Percentiles rank a stretch among this genome's conserved stretches.
These are phyloP conservation scores for Malassezia obtusa DNA, from an alignment of 1,284 basidiomycete species.

Conservation along the genomic window DNA sequence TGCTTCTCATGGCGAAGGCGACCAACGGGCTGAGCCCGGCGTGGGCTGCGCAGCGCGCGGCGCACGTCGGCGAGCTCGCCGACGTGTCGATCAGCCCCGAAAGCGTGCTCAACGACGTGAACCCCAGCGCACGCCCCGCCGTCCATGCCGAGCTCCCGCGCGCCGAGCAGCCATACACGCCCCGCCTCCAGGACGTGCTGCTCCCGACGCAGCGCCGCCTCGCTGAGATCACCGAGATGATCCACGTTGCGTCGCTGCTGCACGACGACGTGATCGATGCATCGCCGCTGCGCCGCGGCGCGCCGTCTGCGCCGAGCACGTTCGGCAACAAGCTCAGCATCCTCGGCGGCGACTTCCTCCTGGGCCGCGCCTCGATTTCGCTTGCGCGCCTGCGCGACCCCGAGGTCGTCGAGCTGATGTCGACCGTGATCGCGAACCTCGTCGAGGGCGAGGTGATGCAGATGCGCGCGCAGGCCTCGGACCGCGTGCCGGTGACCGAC, in stretches of 20 bases:
- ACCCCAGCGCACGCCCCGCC: slow-evolving; percentile 53
- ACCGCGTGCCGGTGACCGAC: slow-evolving; percentile 14
- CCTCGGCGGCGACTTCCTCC: slow-evolving; percentile 86
- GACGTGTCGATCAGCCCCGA: slow-evolving; percentile 53
- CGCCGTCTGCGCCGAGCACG: slow-evolving; percentile 70
- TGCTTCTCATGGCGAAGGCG: slow-evolving; percentile 79
- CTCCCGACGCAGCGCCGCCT: slow-evolving; percentile 83
- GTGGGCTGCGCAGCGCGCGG: slow-evolving; percentile 43
- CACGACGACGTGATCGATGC: slow-evolving; percentile 92
- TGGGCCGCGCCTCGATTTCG: slow-evolving; percentile 80
- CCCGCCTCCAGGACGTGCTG: slow-evolving; percentile 22
- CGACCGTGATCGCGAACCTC: slow-evolving; percentile 83
- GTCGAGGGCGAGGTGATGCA: slow-evolving; percentile 95
- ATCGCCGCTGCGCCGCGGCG: slow-evolving; percentile 69
- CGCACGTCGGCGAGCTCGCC: slow-evolving; percentile 40
- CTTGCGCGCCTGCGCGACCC: slow-evolving; percentile 73
- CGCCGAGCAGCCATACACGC: neutral
- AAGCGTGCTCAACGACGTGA: slow-evolving; percentile 73
- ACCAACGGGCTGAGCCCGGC: slow-evolving; percentile 67
- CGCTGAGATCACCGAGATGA: slow-evolving; percentile 96
- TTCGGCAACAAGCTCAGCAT: slow-evolving; percentile 95
- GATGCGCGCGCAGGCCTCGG: slow-evolving; percentile 51
- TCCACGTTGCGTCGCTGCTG: slow-evolving; percentile 87
- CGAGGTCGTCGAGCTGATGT: slow-evolving; percentile 86
- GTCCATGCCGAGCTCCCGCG: neutral